Conservation (phyloP, 2,329 filamentous ascomycete species). For the Alternaria triticina region DNA sequence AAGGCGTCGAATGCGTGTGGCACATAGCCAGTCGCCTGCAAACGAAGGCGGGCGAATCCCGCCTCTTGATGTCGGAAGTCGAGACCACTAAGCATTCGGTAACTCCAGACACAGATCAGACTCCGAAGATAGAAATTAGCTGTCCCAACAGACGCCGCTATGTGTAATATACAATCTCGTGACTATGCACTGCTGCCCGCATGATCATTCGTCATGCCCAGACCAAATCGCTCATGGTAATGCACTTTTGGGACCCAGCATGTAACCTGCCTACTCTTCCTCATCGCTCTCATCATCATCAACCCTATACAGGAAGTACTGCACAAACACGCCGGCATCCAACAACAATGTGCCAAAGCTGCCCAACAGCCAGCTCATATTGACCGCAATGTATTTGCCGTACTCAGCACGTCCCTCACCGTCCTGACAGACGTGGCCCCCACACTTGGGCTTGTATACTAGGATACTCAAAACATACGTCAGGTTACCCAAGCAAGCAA, state of each 20-base stretch:
- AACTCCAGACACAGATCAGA: neutral
- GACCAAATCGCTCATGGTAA: neutral
- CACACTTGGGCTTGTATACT: constrained; percentile 80
- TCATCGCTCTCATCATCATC: constrained; percentile 50
- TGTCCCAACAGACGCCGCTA: neutral
- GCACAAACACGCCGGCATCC: constrained; percentile 85
- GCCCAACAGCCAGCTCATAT: constrained; percentile 87
- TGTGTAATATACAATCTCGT: neutral
- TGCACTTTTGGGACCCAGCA: neutral
- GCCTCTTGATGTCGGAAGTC: neutral
- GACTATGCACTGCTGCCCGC: neutral
- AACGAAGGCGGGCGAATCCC: neutral
- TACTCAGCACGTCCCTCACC: constrained; percentile 75
- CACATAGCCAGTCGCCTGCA: neutral
- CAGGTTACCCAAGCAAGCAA: constrained; percentile 92
- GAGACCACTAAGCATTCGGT: neutral
- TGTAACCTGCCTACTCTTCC: constrained; percentile 24
- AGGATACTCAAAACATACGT: constrained; percentile 93
- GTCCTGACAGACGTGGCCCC: constrained; percentile 58
- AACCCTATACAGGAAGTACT: constrained; percentile 84
- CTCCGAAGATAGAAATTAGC: neutral
- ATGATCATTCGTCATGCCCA: neutral
- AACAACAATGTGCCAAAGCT: constrained; percentile 86
- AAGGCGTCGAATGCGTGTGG: neutral
- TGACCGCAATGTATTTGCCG: constrained; percentile 82